A percentile compares a stretch with the other conserved stretches of the same genome.
These are phyloP conservation scores for Colletotrichum horii DNA, from an alignment of 2,329 filamentous ascomycete genomes.

Conservation along the genomic window DNA sequence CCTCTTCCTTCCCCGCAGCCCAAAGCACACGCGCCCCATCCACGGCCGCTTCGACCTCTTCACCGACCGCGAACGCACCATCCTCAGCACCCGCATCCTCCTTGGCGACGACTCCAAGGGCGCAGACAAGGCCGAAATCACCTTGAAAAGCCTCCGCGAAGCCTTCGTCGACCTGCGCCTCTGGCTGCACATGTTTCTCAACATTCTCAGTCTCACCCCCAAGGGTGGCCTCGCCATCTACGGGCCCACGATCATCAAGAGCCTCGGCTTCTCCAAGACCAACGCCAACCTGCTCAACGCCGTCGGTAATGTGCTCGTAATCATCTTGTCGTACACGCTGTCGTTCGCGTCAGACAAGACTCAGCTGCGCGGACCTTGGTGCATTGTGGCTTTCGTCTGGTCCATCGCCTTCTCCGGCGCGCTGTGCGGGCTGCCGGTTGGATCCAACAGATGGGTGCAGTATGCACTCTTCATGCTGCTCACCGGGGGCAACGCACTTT, in stretches of 20 bases:
- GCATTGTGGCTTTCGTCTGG: slow-evolving; percentile 15
- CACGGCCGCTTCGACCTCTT: slow-evolving; percentile 16
- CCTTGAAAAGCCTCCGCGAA: not conserved
- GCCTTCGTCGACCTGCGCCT: slow-evolving; percentile 15
- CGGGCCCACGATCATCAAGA: slow-evolving; percentile 23
- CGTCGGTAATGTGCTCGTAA: slow-evolving; percentile 20
- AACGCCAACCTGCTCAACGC: slow-evolving; percentile 26
- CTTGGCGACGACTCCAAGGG: slow-evolving; percentile 14
- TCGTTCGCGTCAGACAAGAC: slow-evolving; percentile 20
- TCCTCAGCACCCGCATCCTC: slow-evolving; percentile 6
- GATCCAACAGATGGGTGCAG: not conserved
- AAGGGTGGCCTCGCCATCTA: slow-evolving; percentile 19
- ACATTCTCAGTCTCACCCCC: slow-evolving; percentile 10
- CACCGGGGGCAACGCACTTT: slow-evolving; percentile 15
- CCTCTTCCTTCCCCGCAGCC: slow-evolving; percentile 6
- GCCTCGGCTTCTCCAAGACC: slow-evolving; percentile 19
- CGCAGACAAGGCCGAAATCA: slow-evolving; percentile 12
- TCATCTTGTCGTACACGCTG: slow-evolving; percentile 2
- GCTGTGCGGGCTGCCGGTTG: slow-evolving; percentile 1
- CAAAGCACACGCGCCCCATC: slow-evolving; percentile 4
- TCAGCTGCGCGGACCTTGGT: slow-evolving; percentile 11
- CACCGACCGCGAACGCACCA: not conserved
- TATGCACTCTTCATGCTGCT: slow-evolving; percentile 21
- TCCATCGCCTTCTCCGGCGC: slow-evolving; percentile 19
- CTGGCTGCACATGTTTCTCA: slow-evolving; percentile 21